Conservation (phyloP, 371 early-diverging fungal genomes). For the Lichtheimia hyalospora region DNA sequence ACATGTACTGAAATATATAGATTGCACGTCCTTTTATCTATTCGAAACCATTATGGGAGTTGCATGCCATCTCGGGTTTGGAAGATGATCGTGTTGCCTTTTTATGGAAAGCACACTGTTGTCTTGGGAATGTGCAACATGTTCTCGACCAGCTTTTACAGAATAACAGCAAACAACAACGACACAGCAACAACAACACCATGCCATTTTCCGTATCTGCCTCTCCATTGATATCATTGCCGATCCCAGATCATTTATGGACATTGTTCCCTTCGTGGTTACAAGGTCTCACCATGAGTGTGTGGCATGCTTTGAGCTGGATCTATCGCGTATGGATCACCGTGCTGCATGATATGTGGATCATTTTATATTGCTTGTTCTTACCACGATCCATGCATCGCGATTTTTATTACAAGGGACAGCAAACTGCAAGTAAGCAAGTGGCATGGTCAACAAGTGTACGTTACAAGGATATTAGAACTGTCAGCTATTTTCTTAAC, state of each 20-base stretch:
- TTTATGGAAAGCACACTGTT: slow-evolving; percentile 42
- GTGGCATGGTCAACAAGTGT: slow-evolving; percentile 39
- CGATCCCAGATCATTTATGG: slow-evolving; percentile 6
- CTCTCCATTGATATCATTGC: background rate
- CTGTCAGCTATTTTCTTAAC: slow-evolving; percentile 25
- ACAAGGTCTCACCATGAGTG: background rate
- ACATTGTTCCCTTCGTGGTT: background rate
- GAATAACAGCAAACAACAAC: no score
- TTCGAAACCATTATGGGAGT: slow-evolving; percentile 33
- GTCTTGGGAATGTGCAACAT: slow-evolving; percentile 32
- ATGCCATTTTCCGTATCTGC: no score
- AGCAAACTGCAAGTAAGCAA: slow-evolving; percentile 26
- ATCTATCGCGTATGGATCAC: background rate
- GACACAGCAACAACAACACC: no score
- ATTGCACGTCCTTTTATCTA: slow-evolving; percentile 27
- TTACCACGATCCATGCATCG: slow-evolving; percentile 7
- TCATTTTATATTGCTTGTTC: slow-evolving; percentile 2
- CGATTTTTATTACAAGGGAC: slow-evolving; percentile 31
- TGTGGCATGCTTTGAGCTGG: background rate
- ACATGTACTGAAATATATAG: slow-evolving; percentile 3
- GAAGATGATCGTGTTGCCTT: slow-evolving; percentile 26
- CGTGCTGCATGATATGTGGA: slow-evolving; percentile 18
- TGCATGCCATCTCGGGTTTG: slow-evolving; percentile 34
- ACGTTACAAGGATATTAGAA: slow-evolving; percentile 24
- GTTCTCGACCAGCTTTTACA: slow-evolving; percentile 18